A percentile compares a stretch with the other conserved stretches of the same genome.
These are phyloP conservation scores for Populus davidiana DNA, from an alignment of 345 rosid species.

Conservation along the genomic window DNA sequence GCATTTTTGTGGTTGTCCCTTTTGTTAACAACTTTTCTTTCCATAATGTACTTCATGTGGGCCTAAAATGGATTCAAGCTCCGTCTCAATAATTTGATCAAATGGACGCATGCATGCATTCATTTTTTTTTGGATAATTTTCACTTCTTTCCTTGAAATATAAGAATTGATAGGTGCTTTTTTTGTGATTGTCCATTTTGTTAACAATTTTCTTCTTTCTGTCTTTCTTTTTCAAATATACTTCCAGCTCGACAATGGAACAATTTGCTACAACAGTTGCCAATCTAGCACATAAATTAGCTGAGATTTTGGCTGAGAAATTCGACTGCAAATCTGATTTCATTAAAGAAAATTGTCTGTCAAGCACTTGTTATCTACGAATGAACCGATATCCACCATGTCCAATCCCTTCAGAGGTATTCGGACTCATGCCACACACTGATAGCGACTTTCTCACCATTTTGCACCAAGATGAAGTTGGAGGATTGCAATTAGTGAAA, in stretches of 20 bases:
- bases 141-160: not conserved
- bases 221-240: not conserved
- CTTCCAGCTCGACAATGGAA: constrained; percentile 59
- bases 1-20: not conserved
- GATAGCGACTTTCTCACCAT: constrained; percentile 96
- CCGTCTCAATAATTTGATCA: not conserved
- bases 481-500: constrained; percentile 81
- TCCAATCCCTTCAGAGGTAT: constrained; percentile 44
- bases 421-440: constrained; percentile 88
- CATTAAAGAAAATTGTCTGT: constrained; percentile 62
- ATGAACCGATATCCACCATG: constrained; percentile 91
- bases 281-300: constrained; percentile 53
- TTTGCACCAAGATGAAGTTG: constrained; percentile 80
- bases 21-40: not conserved
- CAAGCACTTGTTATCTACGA: constrained; percentile 74
- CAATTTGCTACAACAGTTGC: constrained; percentile 60
- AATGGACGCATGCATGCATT: not conserved
- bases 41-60: not conserved
- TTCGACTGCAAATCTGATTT: constrained; percentile 47
- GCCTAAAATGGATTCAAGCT: not conserved
- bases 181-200: not conserved
- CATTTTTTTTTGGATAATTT: not conserved
- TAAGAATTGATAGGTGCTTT: not conserved
- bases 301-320: constrained; percentile 65
- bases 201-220: not conserved